A percentile compares a stretch with the other conserved stretches of the same genome.
Evolutionary conservation across 441 rosid species (phyloP).

Genomic region (Codiaeum variegatum): DNA sequence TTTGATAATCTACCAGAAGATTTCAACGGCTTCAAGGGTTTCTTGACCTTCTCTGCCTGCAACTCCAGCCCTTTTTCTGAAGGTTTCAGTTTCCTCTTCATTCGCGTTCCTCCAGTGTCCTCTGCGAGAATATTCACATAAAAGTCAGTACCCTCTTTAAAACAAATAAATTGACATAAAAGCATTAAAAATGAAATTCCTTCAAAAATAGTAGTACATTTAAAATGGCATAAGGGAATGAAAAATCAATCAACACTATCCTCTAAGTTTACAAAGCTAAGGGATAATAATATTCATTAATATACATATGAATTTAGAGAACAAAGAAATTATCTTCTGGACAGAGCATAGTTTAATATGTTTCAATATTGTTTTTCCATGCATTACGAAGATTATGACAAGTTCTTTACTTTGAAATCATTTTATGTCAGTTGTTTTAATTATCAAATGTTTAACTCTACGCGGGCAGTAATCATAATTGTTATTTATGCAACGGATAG

Average conservation of each 20-base stretch:
- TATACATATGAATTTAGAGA: neutral
- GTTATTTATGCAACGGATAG: too few relatives aligned
- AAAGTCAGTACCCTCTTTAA: slow-evolving; percentile 7
- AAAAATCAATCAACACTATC: neutral
- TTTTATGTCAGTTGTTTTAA: too few relatives aligned
- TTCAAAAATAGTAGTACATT: too few relatives aligned
- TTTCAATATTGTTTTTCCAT: too few relatives aligned
- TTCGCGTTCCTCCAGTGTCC: slow-evolving; percentile 67
- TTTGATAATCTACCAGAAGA: slow-evolving; percentile 55
- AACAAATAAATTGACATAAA: slow-evolving; percentile 12
- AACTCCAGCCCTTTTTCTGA: slow-evolving; percentile 92
- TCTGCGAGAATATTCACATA: slow-evolving; percentile 37
- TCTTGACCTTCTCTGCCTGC: slow-evolving; percentile 91
- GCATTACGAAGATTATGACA: too few relatives aligned
- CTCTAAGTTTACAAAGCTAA: neutral
- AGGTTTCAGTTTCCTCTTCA: slow-evolving; percentile 81
- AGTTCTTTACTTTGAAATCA: too few relatives aligned
- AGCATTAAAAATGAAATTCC: slow-evolving; percentile 9
- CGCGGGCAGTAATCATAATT: too few relatives aligned
- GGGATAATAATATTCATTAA: neutral
- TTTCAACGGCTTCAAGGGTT: slow-evolving; percentile 55
- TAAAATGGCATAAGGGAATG: too few relatives aligned
- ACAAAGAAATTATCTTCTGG: neutral
- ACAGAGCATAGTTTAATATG: neutral
- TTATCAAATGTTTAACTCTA: too few relatives aligned